A percentile compares a stretch with the other conserved stretches of the same genome.
phyloP scores from a whole-genome alignment of 1,284 basidiomycete species.

The Erythrobasidium hasegawianum region DNA sequence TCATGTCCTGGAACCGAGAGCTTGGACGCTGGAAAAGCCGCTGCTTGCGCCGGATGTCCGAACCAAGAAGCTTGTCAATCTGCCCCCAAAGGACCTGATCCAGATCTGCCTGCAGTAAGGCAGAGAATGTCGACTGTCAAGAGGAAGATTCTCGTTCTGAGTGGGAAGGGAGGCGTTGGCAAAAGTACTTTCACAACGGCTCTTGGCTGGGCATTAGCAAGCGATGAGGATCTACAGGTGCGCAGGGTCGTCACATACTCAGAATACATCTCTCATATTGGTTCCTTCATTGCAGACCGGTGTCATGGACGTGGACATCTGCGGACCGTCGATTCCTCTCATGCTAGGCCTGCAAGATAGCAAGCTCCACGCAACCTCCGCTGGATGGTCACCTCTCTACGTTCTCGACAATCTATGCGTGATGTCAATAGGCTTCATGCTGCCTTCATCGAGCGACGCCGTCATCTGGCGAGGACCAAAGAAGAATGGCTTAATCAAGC shows the following conservation, averaged over 20 bases:
- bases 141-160: constrained; percentile 87
- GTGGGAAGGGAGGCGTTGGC: constrained; percentile 96
- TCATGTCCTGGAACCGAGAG: constrained; percentile 75
- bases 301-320: constrained; percentile 98
- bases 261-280: background rate
- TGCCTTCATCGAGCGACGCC: constrained; percentile 81
- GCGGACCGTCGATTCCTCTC: constrained; percentile 95
- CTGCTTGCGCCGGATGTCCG: constrained; percentile 89
- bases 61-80: constrained; percentile 87
- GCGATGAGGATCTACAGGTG: constrained; percentile 77
- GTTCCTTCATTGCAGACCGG: constrained; percentile 66
- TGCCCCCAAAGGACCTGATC: constrained; percentile 80
- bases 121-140: constrained; percentile 77
- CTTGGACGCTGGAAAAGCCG: constrained; percentile 81
- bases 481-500: constrained; percentile 97
- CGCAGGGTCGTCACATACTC: constrained; percentile 41
- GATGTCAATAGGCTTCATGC: constrained; percentile 97
- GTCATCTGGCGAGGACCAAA: constrained; percentile 99
- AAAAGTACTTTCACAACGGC: constrained; percentile 97
- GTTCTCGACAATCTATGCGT: constrained; percentile 92
- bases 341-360: constrained; percentile 87
- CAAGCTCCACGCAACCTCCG: constrained; percentile 80
- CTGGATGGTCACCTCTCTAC: constrained; percentile 97
- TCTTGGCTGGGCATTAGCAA: constrained; percentile 91
- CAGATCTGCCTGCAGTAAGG: constrained; percentile 81